Base-by-base conservation (phyloP, 179 eudicot genomes). In the Sideroxylon spinosum region DNA sequence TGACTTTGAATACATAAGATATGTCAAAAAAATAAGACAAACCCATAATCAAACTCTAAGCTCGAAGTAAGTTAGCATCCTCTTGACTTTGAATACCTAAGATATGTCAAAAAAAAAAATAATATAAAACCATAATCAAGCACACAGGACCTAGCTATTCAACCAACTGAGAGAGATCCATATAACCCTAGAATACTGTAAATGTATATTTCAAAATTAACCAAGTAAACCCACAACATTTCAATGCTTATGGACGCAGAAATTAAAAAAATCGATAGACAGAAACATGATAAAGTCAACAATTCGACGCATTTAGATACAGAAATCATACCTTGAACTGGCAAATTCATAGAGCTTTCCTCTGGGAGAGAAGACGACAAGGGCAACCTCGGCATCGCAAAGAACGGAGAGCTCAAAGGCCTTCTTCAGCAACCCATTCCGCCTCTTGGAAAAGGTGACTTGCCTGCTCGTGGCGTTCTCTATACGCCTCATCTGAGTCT, bases 401-500 rank as follows among this genome's bases (percentile, higher is more conserved):
- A 91, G 91, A 56, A 91, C 91, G 2, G 95, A 91, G n/a, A 91
- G 91, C 83, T 89, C 95, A 68, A 88, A 89, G 16, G 95, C 95
- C 82, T 91, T 91, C 82, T 91, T 91, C 52, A 91, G 80, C 67
- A 91, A 81, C 14, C 92, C 92, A 76, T 88, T 89, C 77, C 91
- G 77, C 23, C 95, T 79, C 73, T 91, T 91, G 20, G 95, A 89
- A 80, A 91, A 91, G 69, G 96, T 91, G 22, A 91, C 96, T 87
- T 91, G 96, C 79, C 96, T 85, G 83, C 96, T 91, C 6, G 91
- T 91, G 26, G 90, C 91, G 81, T 91, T 91, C 74, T 91, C 96
- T 79, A 91, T 89, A 65, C 93, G 85, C 90, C 87, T 88, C 91
- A 91, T 86, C 81, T 89, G 87, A 9, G 95, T 91, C 80, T 91